Evolutionary conservation across 176 grass and related monocot species (phyloP).

Genomic region (Poa pratensis): DNA sequence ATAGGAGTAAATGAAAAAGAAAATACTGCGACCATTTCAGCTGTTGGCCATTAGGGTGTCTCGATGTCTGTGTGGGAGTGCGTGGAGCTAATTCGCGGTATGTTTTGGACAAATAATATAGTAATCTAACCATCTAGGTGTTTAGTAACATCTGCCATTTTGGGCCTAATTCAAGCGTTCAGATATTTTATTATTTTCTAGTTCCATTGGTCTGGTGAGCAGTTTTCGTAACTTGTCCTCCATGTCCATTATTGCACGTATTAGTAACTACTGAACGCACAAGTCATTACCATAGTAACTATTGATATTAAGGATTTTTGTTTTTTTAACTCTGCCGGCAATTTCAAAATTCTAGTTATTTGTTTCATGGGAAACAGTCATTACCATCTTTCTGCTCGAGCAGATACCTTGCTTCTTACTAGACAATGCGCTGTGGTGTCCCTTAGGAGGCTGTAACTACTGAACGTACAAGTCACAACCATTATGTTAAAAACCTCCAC

Average conservation of each 20-base stretch:
- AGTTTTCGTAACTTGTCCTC: not conserved
- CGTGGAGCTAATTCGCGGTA: not conserved
- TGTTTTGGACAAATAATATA: not conserved
- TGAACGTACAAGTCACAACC: not conserved
- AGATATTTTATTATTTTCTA: not conserved
- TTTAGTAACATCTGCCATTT: not conserved
- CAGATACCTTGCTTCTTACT: conserved; percentile 1
- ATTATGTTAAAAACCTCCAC: conserved; percentile 9
- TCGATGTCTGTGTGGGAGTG: not conserved
- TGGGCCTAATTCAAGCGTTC: conserved; percentile 16
- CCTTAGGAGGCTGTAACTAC: not conserved
- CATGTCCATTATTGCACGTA: not conserved
- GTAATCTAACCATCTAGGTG: not conserved
- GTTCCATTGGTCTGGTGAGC: not conserved
- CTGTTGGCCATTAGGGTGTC: conserved; percentile 10
- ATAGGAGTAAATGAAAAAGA: conserved; percentile 23
- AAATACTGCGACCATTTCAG: not conserved
- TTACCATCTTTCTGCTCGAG: not conserved
- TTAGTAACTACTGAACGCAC: not conserved
- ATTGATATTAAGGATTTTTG: conserved; percentile 18
- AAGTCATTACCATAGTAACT: not conserved
- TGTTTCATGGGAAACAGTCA: not conserved
- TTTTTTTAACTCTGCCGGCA: not conserved
- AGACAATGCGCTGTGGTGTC: not conserved
- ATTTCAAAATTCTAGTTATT: conserved; percentile 26